Percentiles rank a stretch among this genome's conserved stretches.
Conservation (phyloP, 495 filamentous ascomycete species). For the Penicillium canariense region DNA sequence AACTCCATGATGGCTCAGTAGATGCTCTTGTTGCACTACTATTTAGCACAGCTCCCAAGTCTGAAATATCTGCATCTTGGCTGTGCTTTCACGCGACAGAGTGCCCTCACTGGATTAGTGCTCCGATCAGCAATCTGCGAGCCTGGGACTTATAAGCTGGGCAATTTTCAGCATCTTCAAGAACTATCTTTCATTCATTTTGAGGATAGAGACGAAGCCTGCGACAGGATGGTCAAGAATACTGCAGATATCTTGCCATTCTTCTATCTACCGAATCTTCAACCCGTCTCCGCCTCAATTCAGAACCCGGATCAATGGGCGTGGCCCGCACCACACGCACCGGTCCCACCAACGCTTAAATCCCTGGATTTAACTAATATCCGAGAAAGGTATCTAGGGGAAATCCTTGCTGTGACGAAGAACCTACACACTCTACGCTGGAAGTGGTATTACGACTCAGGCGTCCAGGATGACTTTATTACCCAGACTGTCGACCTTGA, state of each 20-base stretch:
- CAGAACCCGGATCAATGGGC: conserved; percentile 13
- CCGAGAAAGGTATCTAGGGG: conserved; percentile 13
- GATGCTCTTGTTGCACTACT: conserved; percentile 24
- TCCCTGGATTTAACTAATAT: conserved; percentile 12
- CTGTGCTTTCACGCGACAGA: conserved; percentile 12
- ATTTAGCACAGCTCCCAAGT: conserved; percentile 12
- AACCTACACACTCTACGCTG: conserved; percentile 7
- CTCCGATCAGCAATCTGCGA: conserved; percentile 19
- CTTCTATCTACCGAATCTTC: conserved; percentile 20
- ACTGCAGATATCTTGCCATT: conserved; percentile 17
- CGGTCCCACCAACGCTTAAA: conserved; percentile 12
- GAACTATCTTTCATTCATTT: conserved; percentile 7
- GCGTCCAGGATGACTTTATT: conserved; percentile 13
- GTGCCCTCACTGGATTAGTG: conserved; percentile 14
- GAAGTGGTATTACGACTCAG: conserved; percentile 16
- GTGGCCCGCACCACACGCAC: conserved; percentile 14
- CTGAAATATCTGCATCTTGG: conserved; percentile 15
- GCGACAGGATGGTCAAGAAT: conserved; percentile 12
- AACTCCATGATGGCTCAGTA: conserved; percentile 11
- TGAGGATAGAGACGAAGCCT: background rate
- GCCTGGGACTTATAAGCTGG: conserved; percentile 8
- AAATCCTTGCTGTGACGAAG: conserved; percentile 11
- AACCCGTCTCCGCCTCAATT: conserved; percentile 14
- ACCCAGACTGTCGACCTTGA: conserved; percentile 13
- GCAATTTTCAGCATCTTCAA: conserved; percentile 12